phyloP scores from a whole-genome alignment of 441 rosid genomes.

The Euphorbia schlechtendalii region DNA sequence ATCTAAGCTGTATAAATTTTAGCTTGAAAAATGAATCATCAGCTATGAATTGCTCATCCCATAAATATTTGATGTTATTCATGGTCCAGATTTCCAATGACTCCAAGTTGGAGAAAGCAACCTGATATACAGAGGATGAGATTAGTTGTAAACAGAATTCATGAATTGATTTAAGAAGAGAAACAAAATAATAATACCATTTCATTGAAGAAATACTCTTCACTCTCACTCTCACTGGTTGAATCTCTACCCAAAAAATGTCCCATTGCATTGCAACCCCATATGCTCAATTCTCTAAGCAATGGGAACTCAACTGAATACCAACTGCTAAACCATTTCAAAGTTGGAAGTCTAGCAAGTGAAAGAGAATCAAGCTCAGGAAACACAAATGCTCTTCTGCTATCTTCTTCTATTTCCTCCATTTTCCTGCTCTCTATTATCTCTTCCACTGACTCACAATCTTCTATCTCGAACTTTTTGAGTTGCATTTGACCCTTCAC shows the following conservation, averaged over 20 bases:
- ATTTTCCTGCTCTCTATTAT: background rate
- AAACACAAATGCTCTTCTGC: background rate
- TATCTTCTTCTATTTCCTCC: background rate
- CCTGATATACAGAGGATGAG: too few species aligned
- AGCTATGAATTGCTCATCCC: background rate
- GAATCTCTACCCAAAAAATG: too few species aligned
- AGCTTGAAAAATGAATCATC: constrained; percentile 7
- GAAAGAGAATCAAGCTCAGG: background rate
- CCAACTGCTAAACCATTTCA: background rate
- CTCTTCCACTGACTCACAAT: background rate
- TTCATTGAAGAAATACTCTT: too few species aligned
- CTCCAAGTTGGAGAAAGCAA: too few species aligned
- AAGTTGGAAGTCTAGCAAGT: background rate
- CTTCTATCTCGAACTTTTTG: background rate
- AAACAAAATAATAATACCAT: too few species aligned
- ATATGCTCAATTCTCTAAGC: background rate
- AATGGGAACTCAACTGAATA: background rate
- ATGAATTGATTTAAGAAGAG: too few species aligned
- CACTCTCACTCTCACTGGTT: too few species aligned
- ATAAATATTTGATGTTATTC: background rate
- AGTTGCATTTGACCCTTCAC: background rate
- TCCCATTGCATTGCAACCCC: background rate
- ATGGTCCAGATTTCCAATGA: fast-evolving
- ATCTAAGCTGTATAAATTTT: background rate
- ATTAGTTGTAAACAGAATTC: too few species aligned